Conservation (phyloP, 805 yeast species). For the Wickerhamomyces subpelliculosus region DNA sequence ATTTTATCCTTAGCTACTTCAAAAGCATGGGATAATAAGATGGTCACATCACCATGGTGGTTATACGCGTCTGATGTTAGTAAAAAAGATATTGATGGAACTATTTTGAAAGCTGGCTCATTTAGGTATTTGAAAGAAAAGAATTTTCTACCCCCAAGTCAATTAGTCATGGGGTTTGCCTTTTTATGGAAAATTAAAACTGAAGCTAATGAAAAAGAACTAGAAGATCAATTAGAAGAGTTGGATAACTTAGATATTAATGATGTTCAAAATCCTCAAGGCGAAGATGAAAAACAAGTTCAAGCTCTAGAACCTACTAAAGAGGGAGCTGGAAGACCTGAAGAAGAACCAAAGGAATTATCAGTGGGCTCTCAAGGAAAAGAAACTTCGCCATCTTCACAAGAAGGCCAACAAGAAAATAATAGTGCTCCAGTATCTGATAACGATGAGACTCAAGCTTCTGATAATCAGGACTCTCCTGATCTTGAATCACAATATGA, state of each 20-base stretch:
- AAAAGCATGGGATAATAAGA: constrained; percentile 84
- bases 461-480: neutral
- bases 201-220: constrained; percentile 37
- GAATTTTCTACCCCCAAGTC: constrained; percentile 68
- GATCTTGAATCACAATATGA: neutral
- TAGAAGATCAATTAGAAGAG: constrained; percentile 21
- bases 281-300: constrained; percentile 15
- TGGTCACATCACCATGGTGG: constrained; percentile 81
- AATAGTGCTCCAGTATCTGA: constrained; percentile 3
- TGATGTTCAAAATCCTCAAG: constrained; percentile 6
- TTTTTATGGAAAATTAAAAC: constrained; percentile 67
- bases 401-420: neutral
- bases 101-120: constrained; percentile 54
- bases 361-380: constrained; percentile 1
- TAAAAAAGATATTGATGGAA: constrained; percentile 58
- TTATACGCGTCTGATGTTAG: constrained; percentile 63
- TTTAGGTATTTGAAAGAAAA: constrained; percentile 49
- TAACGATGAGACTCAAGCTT: constrained; percentile 2
- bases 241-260: constrained; percentile 11
- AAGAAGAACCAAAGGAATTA: constrained; percentile 6
- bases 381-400: neutral
- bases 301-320: too few species aligned
- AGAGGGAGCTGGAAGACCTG: neutral
- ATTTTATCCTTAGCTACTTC: constrained; percentile 75
- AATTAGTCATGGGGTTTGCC: constrained; percentile 84